Conservation (phyloP, 2,329 filamentous ascomycete species). For the Chalaropsis thielavioides region DNA sequence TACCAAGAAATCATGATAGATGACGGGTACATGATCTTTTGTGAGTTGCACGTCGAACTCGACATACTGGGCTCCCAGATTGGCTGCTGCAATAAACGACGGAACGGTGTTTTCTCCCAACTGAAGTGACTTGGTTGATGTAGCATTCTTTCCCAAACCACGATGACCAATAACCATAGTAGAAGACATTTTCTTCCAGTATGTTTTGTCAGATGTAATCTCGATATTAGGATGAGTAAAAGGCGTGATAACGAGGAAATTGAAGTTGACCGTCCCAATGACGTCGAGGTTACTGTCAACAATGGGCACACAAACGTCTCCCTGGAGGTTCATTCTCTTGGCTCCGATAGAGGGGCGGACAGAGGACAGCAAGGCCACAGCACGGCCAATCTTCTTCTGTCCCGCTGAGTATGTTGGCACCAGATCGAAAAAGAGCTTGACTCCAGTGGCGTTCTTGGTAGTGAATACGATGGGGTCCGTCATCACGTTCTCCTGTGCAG, state of each 20-base stretch:
- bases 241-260: slow-evolving; percentile 86
- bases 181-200: slow-evolving; percentile 84
- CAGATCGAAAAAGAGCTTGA: slow-evolving; percentile 87
- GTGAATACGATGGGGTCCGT: slow-evolving; percentile 90
- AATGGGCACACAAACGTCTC: slow-evolving; percentile 84
- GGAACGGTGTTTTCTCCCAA: slow-evolving; percentile 91
- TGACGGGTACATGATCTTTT: slow-evolving; percentile 96
- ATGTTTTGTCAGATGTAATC: slow-evolving; percentile 78
- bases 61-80: slow-evolving; percentile 65
- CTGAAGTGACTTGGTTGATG: slow-evolving; percentile 72
- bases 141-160: slow-evolving; percentile 79
- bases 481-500: slow-evolving; percentile 82
- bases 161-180: slow-evolving; percentile 67
- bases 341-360: slow-evolving; percentile 71
- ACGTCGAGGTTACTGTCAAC: slow-evolving; percentile 73
- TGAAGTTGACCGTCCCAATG: slow-evolving; percentile 91
- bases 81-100: slow-evolving; percentile 92
- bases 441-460: slow-evolving; percentile 59
- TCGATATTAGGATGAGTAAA: slow-evolving; percentile 91
- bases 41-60: slow-evolving; percentile 88
- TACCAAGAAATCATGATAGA: slow-evolving; percentile 96
- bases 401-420: slow-evolving; percentile 89
- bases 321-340: slow-evolving; percentile 81
- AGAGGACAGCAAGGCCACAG: slow-evolving; percentile 72
- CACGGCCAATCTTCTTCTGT: slow-evolving; percentile 70